Evolutionary conservation across 148 eudicot genomes (phyloP).

Genomic region (Rhododendron kiyosumense): DNA sequence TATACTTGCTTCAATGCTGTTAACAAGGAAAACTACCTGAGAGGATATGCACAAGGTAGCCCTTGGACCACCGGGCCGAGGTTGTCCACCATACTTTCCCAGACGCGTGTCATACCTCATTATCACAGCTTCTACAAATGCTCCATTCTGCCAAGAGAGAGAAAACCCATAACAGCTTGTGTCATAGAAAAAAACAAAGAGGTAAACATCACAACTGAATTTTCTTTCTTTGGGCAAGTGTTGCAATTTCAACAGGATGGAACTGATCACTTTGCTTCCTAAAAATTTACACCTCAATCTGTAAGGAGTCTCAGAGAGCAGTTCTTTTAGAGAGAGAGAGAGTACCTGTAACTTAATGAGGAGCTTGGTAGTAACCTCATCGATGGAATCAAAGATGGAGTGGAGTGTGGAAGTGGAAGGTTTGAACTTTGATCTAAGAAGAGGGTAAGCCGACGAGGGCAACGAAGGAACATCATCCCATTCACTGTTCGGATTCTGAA

Average conservation of each 20-base stretch:
- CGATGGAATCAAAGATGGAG: constrained; percentile 55
- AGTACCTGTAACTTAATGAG: constrained; percentile 76
- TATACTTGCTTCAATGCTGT: background rate
- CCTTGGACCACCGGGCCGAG: constrained; percentile 83
- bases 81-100: constrained; percentile 75
- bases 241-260: background rate
- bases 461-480: constrained; percentile 81
- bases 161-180: background rate
- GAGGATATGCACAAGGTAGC: constrained; percentile 90
- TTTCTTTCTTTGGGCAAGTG: background rate
- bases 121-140: constrained; percentile 85
- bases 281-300: background rate
- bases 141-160: constrained; percentile 59
- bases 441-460: constrained; percentile 67
- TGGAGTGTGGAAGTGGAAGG: constrained; percentile 56
- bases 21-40: constrained; percentile 52
- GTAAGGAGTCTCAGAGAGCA: background rate
- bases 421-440: constrained; percentile 63
- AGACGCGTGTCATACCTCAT: constrained; percentile 91
- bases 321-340: background rate
- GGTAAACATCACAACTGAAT: background rate
- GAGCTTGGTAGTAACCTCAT: constrained; percentile 82
- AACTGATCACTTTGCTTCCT: background rate
- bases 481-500: constrained; percentile 64
- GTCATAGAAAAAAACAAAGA: background rate